These are phyloP conservation scores for Melampsora allii-populina DNA, from an alignment of 1,284 basidiomycete genomes.

Conservation along the genomic window DNA sequence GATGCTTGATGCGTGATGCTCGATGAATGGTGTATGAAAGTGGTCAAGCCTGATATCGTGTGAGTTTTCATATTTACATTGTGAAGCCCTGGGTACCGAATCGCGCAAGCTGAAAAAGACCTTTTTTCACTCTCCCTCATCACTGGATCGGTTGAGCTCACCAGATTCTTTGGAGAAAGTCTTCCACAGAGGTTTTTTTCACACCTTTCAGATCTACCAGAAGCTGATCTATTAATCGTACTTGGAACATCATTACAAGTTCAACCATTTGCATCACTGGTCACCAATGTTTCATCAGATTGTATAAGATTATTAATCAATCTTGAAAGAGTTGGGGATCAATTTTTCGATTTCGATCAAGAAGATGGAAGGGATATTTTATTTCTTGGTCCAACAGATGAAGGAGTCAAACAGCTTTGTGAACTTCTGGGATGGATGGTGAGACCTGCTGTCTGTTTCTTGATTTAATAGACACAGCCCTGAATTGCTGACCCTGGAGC, in stretches of 20 bases:
- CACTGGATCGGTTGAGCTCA: no score
- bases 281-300: conserved; percentile 54
- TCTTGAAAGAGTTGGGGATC: conserved; percentile 58
- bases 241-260: conserved; percentile 84
- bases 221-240: conserved; percentile 80
- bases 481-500: no score
- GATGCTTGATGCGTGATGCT: no score
- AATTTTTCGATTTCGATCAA: conserved; percentile 44
- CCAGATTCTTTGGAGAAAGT: conserved; percentile 48
- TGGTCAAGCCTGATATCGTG: conserved; percentile 53
- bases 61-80: neutral
- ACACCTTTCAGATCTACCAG: conserved; percentile 53
- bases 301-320: conserved; percentile 59
- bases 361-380: conserved; percentile 50
- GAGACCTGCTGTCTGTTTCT: neutral
- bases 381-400: conserved; percentile 54
- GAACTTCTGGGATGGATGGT: conserved; percentile 53
- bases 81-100: no score
- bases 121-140: no score
- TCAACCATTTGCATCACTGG: conserved; percentile 59
- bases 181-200: conserved; percentile 51
- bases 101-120: no score
- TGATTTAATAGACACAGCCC: no score
- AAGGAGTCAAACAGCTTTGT: conserved; percentile 50
- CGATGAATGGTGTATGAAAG: conserved; percentile 20